These are phyloP conservation scores for Bocquillonia castaneifolia DNA, from an alignment of 441 rosid species.

Conservation along the genomic window DNA sequence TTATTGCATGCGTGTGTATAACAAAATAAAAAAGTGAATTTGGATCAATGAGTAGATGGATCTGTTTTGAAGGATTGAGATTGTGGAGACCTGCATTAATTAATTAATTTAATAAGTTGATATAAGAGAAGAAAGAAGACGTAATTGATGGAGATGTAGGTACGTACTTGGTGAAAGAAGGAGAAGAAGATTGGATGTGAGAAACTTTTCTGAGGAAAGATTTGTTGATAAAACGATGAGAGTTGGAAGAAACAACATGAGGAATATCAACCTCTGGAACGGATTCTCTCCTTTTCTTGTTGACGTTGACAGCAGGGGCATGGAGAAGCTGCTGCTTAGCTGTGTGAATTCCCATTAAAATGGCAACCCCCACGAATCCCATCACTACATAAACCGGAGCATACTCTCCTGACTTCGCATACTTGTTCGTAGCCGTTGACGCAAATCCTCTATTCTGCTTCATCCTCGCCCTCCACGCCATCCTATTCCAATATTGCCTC, in stretches of 20 bases:
- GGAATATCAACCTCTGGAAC: slow-evolving; percentile 23
- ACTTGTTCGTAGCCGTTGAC: not conserved
- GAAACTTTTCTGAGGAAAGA: slow-evolving; percentile 28
- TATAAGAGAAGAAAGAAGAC: too few species aligned
- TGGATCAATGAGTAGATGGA: too few species aligned
- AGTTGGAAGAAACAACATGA: not conserved
- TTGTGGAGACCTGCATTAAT: too few species aligned
- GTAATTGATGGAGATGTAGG: too few species aligned
- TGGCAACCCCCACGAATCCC: slow-evolving; percentile 19
- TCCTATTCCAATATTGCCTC: not conserved
- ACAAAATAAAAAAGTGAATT: too few species aligned
- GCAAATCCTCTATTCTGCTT: not conserved
- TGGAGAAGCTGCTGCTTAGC: slow-evolving; percentile 26
- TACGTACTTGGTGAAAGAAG: too few species aligned
- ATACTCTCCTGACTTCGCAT: slow-evolving; percentile 17
- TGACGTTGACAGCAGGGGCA: slow-evolving; percentile 16
- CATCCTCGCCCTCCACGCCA: not conserved
- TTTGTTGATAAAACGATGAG: slow-evolving; percentile 17
- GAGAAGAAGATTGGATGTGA: too few species aligned
- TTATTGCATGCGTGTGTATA: too few species aligned
- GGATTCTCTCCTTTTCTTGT: slow-evolving; percentile 25
- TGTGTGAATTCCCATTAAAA: slow-evolving; percentile 19
- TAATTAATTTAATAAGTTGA: too few species aligned
- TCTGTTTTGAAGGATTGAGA: too few species aligned
- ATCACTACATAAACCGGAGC: slow-evolving; percentile 22